Evolutionary conservation across 257 asterid species (phyloP).

Genomic region (Craterostigma plantagineum): DNA sequence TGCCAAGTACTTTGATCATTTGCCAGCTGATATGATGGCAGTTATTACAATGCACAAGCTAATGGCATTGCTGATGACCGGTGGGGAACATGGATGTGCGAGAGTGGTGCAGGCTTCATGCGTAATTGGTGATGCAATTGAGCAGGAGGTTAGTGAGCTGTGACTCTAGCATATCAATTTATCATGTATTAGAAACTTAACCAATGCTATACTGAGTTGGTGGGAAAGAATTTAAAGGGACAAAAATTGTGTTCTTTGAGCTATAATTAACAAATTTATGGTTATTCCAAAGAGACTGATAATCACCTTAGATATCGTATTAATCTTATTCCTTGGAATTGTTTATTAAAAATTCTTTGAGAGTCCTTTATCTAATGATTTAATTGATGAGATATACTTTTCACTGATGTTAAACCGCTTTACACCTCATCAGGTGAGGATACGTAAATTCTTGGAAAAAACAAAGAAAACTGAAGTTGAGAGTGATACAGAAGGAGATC

Average conservation of each 20-base stretch:
- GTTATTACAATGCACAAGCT: conserved; percentile 86
- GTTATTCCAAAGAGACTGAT: too few species aligned
- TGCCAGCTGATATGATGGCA: conserved; percentile 89
- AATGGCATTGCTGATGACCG: conserved; percentile 57
- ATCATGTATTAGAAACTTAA: too few species aligned
- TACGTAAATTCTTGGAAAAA: conserved; percentile 54
- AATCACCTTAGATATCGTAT: too few species aligned
- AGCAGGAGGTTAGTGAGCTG: conserved; percentile 61
- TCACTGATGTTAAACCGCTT: too few species aligned
- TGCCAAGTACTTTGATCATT: conserved; percentile 38
- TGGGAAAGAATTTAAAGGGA: too few species aligned
- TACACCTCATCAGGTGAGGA: conserved; percentile 39
- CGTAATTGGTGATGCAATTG: conserved; percentile 63
- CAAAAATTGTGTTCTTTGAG: too few species aligned
- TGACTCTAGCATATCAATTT: conserved; percentile 2
- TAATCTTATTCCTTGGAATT: too few species aligned
- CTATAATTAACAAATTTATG: too few species aligned
- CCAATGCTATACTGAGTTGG: too few species aligned
- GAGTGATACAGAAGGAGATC: conserved; percentile 23
- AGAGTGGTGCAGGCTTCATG: conserved; percentile 67
- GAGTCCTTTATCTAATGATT: too few species aligned
- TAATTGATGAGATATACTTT: too few species aligned
- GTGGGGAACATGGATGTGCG: conserved; percentile 54
- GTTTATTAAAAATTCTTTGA: too few species aligned
- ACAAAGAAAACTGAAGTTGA: conserved; percentile 36